These are phyloP conservation scores for Peniophora sp. DNA, from an alignment of 1,284 basidiomycete genomes.

Conservation along the genomic window DNA sequence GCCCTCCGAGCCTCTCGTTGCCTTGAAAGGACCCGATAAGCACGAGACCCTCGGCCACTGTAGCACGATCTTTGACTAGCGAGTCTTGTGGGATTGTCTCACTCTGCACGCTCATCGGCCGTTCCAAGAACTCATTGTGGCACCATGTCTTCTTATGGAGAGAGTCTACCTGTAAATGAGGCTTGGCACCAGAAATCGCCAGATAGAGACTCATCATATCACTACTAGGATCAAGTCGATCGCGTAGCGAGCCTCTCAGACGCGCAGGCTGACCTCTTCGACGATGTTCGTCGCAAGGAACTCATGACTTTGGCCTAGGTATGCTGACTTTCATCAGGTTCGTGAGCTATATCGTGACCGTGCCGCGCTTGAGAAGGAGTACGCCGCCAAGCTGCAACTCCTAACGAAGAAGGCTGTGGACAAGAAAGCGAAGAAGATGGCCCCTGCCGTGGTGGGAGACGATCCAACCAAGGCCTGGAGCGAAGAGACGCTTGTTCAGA, in stretches of 20 bases:
- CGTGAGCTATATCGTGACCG: constrained; percentile 65
- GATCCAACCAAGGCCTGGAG: constrained; percentile 60
- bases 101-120: too few relatives aligned
- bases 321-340: constrained; percentile 34
- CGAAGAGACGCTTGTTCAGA: constrained; percentile 43
- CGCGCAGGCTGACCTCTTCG: constrained; percentile 53
- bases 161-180: constrained; percentile 4
- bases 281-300: constrained; percentile 40
- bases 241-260: constrained; percentile 37
- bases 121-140: too few relatives aligned
- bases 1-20: too few relatives aligned
- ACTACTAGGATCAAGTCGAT: constrained; percentile 30
- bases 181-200: neutral
- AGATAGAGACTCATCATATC: constrained; percentile 3
- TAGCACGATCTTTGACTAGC: too few relatives aligned
- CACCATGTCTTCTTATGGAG: constrained; percentile 1
- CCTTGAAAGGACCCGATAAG: too few relatives aligned
- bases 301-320: neutral
- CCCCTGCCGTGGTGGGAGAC: constrained; percentile 50
- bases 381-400: constrained; percentile 58
- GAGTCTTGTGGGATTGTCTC: too few relatives aligned
- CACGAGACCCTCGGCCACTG: too few relatives aligned
- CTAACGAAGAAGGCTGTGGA: constrained; percentile 62
- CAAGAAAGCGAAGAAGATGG: constrained; percentile 54
- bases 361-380: constrained; percentile 65